Evolutionary conservation across 108 stramenopile species (phyloP), one percentile per base, ranked within the genome.

Genomic region (Cyclotella atomus): DNA sequence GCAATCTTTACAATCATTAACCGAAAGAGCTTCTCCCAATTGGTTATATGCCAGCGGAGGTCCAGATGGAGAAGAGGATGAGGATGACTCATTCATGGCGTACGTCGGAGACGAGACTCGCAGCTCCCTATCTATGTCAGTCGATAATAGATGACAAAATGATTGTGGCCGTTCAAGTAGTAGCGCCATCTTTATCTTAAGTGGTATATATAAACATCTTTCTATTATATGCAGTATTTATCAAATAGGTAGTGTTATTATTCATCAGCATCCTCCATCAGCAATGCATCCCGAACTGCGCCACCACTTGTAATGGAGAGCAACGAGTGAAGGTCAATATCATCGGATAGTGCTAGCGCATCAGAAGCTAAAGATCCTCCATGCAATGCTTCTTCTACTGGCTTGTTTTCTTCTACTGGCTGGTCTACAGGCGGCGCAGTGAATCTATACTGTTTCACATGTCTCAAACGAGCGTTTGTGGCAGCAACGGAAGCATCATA

Each of bases 31-130:
- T 19, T 36, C 50, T 27, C 70, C 77, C 32, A 78, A 78, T 70
- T 71, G 62, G 21, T 44, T 78, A n/a, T 71, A 70, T 59, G 54
- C 59, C 56, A 53, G 43, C n/a, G 70, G 65, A 34, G 36, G 38
- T 30, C 56, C 38, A 8, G 77, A 78, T 41, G 59, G 65, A 17
- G 77, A 76, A 45, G 75, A 78, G 30, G 75, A 78, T 33, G 75
- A 78, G 23, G 77, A 77, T 44, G n/a, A n/a, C n/a, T 78, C 77
- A 19, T 78, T 70, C 29, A 71, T 67, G 30, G 70, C 65, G 17
- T 61, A 68, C n/a, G 70, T 78, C 6, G 57, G 61, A 7, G 61
- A 62, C 20, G 28, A 24, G 44, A 43, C 28, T 2, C 61, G 41
- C 10, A 62, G 61, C 41, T 23, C 61, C 1, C 21, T 62, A 1